These are phyloP conservation scores for Annona squamosa DNA, from an alignment of 164 flowering plant genomes.

Conservation along the genomic window DNA sequence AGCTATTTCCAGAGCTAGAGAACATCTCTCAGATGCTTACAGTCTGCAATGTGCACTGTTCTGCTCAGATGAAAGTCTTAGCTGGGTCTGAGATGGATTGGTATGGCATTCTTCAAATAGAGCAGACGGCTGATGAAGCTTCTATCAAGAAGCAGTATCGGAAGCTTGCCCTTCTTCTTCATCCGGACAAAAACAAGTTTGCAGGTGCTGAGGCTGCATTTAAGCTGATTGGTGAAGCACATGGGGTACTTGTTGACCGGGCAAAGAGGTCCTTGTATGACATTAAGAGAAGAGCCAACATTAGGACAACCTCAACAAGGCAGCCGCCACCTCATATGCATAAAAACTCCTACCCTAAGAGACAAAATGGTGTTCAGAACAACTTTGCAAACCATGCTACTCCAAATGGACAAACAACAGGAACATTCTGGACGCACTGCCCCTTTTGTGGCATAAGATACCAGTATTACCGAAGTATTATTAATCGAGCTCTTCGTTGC, in stretches of 20 bases:
- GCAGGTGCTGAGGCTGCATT: slow-evolving; percentile 90
- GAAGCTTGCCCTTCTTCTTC: slow-evolving; percentile 70
- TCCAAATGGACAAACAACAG: neutral
- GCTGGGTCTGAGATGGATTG: slow-evolving; percentile 56
- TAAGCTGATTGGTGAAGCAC: slow-evolving; percentile 77
- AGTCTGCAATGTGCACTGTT: slow-evolving; percentile 80
- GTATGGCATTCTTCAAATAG: slow-evolving; percentile 73
- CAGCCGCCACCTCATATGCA: slow-evolving; percentile 20
- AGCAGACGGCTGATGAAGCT: slow-evolving; percentile 55
- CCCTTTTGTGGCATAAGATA: slow-evolving; percentile 28
- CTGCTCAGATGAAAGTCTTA: slow-evolving; percentile 37
- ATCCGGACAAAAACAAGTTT: slow-evolving; percentile 85
- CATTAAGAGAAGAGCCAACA: slow-evolving; percentile 27
- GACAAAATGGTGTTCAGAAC: neutral
- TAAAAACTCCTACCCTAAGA: slow-evolving; percentile 1
- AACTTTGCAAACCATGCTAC: neutral
- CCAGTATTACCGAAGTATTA: slow-evolving; percentile 22
- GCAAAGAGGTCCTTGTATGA: slow-evolving; percentile 41
- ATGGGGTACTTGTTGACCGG: slow-evolving; percentile 47
- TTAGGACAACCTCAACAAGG: slow-evolving; percentile 12
- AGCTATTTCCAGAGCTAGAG: slow-evolving; percentile 51
- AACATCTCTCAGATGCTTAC: slow-evolving; percentile 55
- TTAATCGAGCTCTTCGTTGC: slow-evolving; percentile 26
- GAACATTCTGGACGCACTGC: slow-evolving; percentile 35
- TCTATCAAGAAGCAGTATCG: slow-evolving; percentile 70